Percentiles rank a stretch among this genome's conserved stretches.
These are phyloP conservation scores for Kluyveromyces starmeri DNA, from an alignment of 805 yeast species.

Conservation along the genomic window DNA sequence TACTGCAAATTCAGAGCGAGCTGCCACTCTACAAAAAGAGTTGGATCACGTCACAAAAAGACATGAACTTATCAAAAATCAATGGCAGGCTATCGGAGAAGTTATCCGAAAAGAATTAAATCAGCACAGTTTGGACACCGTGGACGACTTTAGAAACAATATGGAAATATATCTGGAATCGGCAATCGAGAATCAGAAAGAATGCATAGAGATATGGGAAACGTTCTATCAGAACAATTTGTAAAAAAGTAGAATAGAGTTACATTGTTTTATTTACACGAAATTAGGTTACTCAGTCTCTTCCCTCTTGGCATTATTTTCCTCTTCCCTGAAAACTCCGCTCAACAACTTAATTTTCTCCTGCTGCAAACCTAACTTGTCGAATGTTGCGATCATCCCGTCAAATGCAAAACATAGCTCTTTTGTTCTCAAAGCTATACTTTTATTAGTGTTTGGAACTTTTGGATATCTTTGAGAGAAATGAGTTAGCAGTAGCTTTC, in stretches of 20 bases:
- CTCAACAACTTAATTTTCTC: slow-evolving; percentile 22
- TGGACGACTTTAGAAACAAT: slow-evolving; percentile 77
- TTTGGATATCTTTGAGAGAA: slow-evolving; percentile 84
- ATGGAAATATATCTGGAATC: slow-evolving; percentile 88
- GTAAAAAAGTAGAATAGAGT: slow-evolving; percentile 8
- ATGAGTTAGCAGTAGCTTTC: slow-evolving; percentile 72
- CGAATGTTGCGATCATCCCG: slow-evolving; percentile 45
- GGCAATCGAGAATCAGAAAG: slow-evolving; percentile 88
- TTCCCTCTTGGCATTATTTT: slow-evolving; percentile 23
- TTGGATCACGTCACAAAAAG: slow-evolving; percentile 45
- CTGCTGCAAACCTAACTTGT: slow-evolving; percentile 35
- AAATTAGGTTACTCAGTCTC: slow-evolving; percentile 7
- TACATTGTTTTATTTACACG: slow-evolving; percentile 3
- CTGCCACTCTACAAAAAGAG: slow-evolving; percentile 49
- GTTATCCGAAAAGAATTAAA: slow-evolving; percentile 60
- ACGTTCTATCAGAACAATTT: slow-evolving; percentile 61
- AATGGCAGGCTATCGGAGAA: slow-evolving; percentile 54
- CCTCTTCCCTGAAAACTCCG: slow-evolving; percentile 26
- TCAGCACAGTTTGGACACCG: slow-evolving; percentile 62
- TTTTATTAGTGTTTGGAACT: slow-evolving; percentile 33
- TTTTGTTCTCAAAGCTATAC: slow-evolving; percentile 20
- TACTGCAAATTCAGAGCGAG: slow-evolving; percentile 49
- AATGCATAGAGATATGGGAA: slow-evolving; percentile 80
- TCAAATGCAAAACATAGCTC: slow-evolving; percentile 54
- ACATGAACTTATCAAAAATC: slow-evolving; percentile 43